Percentiles rank a stretch among this genome's conserved stretches.
phyloP scores from a whole-genome alignment of 805 yeast genomes.

The Yarrowia porcina region DNA sequence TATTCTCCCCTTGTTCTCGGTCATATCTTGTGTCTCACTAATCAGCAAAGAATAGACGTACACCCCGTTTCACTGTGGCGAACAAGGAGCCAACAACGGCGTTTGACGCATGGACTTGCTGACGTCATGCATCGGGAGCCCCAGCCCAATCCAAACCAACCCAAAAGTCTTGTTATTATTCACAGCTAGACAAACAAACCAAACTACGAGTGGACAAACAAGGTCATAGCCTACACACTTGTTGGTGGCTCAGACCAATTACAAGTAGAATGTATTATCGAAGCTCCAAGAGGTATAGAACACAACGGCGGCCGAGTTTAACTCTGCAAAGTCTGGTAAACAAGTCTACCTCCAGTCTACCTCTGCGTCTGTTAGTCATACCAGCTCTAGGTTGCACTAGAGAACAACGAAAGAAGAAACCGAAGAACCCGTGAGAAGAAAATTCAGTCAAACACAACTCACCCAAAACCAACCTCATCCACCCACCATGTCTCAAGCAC shows the following conservation, averaged over 20 bases:
- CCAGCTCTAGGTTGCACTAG: background rate
- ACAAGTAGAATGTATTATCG: background rate
- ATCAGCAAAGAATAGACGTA: background rate
- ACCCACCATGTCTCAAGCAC: too few relatives aligned
- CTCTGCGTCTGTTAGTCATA: slow-evolving; percentile 19
- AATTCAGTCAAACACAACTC: too few relatives aligned
- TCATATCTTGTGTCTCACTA: slow-evolving; percentile 11
- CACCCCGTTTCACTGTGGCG: background rate
- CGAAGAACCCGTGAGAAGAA: too few relatives aligned
- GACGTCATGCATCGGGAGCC: background rate
- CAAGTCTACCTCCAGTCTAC: too few relatives aligned
- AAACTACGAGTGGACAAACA: too few relatives aligned
- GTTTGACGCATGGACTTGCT: background rate
- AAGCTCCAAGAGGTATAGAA: slow-evolving; percentile 17
- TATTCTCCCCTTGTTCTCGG: background rate
- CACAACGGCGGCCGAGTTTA: slow-evolving; percentile 14
- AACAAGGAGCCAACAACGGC: background rate
- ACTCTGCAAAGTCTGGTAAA: background rate
- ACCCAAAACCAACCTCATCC: too few relatives aligned
- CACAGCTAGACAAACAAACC: background rate
- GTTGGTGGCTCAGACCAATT: too few relatives aligned
- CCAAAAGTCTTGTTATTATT: background rate
- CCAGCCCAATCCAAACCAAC: background rate
- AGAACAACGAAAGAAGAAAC: too few relatives aligned
- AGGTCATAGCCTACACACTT: too few relatives aligned